Evolutionary conservation across 441 rosid genomes (phyloP), one percentile per base, ranked within the genome.

Genomic region (Omphalea diandra): DNA sequence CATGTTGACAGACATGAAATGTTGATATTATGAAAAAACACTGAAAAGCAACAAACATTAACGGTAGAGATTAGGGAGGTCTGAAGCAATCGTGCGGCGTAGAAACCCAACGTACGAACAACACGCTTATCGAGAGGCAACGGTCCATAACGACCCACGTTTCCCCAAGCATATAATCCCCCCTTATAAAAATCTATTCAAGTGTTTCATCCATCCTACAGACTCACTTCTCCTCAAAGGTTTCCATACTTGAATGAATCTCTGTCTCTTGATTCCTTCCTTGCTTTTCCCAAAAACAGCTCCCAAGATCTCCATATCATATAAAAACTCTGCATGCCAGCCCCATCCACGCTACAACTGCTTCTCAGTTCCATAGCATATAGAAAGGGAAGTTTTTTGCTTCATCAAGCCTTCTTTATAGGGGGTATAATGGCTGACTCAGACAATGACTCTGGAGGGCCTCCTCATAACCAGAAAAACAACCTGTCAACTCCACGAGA

Each of bases 381-480:
- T n/a, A n/a, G n/a, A n/a, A n/a, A n/a, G n/a, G n/a, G n/a, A n/a
- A n/a, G n/a, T n/a, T n/a, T n/a, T n/a, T n/a, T n/a, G n/a, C n/a
- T n/a, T n/a, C n/a, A n/a, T n/a, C n/a, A n/a, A n/a, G n/a, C n/a
- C n/a, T n/a, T n/a, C n/a, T n/a, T n/a, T n/a, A n/a, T n/a, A n/a
- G n/a, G n/a, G n/a, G n/a, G n/a, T n/a, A n/a, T n/a, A n/a, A 83
- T 85, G 86, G 88, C 88, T 6, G 88, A 85, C 66, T 85, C 88
- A 7, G 88, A 85, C 76, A 83, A 85, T 58, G 88, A 85, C 33
- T 85, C 86, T 4, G 86, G 88, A 2, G 88, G 88, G 2, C 63
- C 70, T 11, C 63, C 70, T 11, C 76, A 68, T 3, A 27, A 54
- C 9, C 59, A 14, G 9, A 53, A 10, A 50, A 8, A n/a, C 9